Conservation (phyloP, 2,329 filamentous ascomycete species). For the Colletotrichum ledebouriae region DNA sequence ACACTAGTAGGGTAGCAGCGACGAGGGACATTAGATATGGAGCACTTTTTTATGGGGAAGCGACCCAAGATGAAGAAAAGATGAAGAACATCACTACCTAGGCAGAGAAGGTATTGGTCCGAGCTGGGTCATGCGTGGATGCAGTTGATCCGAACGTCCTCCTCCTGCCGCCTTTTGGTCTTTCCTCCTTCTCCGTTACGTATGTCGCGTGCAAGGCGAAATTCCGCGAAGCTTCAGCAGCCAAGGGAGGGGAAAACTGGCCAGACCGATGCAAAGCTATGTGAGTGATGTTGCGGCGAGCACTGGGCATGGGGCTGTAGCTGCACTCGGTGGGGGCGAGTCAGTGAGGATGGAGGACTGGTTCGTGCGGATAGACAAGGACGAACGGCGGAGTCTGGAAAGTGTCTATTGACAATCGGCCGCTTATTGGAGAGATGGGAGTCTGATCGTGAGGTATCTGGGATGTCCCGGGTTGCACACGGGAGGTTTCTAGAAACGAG, state of each 20-base stretch:
- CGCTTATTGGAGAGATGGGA: too few species aligned
- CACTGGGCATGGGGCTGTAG: slow-evolving; percentile 11
- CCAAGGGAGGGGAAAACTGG: slow-evolving; percentile 11
- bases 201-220: slow-evolving; percentile 8
- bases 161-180: neutral
- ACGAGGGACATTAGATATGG: neutral
- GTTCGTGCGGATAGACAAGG: slow-evolving; percentile 3
- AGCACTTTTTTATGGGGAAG: slow-evolving; percentile 1
- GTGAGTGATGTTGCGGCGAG: neutral
- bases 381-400: neutral
- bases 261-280: slow-evolving; percentile 3
- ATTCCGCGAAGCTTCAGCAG: slow-evolving; percentile 11
- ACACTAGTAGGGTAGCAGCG: too few species aligned
- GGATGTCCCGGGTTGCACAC: slow-evolving; percentile 6
- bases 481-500: slow-evolving; percentile 8
- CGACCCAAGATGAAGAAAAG: neutral
- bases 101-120: neutral
- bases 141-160: too few species aligned
- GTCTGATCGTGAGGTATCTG: slow-evolving; percentile 3
- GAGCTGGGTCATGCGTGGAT: neutral
- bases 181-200: neutral
- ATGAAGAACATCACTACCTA: neutral
- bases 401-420: too few species aligned
- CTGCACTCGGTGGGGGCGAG: slow-evolving; percentile 29
- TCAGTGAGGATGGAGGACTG: slow-evolving; percentile 13